Evolutionary conservation across 2,329 filamentous ascomycete genomes (phyloP).

Genomic region (Aspergillus tamarii): DNA sequence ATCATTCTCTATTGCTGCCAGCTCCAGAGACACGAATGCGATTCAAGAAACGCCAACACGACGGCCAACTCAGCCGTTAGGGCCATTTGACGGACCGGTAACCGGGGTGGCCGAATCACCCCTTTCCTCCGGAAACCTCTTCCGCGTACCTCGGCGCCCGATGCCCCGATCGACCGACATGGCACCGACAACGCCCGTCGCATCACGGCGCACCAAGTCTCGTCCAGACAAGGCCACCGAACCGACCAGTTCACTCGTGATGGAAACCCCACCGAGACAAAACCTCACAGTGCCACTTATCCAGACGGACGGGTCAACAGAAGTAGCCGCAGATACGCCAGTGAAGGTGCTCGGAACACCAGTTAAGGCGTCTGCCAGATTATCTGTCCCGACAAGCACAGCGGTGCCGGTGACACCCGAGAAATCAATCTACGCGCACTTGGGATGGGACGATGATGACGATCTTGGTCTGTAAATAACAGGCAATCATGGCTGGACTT

Average conservation of each 20-base stretch:
- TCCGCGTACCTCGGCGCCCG: constrained; percentile 32
- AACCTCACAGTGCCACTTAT: constrained; percentile 13
- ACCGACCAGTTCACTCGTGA: constrained; percentile 26
- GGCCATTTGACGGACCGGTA: constrained; percentile 18
- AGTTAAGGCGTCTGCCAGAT: constrained; percentile 31
- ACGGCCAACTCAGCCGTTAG: constrained; percentile 30
- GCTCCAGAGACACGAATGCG: constrained; percentile 22
- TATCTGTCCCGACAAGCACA: constrained; percentile 18
- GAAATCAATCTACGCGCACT: constrained; percentile 46
- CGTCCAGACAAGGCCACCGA: constrained; percentile 6
- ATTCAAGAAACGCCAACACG: constrained; percentile 47
- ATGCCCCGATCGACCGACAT: constrained; percentile 27
- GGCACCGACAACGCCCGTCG: constrained; percentile 33
- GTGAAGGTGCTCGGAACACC: constrained; percentile 34
- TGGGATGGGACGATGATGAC: constrained; percentile 51
- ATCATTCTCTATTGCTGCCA: constrained; percentile 28
- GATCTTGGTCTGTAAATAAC: constrained; percentile 41
- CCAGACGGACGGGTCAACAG: not conserved
- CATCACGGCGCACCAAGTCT: constrained; percentile 26
- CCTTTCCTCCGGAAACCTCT: constrained; percentile 26
- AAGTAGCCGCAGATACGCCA: constrained; percentile 5
- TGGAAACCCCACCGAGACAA: constrained; percentile 35
- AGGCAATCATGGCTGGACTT: constrained; percentile 41
- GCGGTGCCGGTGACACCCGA: constrained; percentile 37
- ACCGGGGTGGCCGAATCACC: constrained; percentile 17